These are phyloP conservation scores for Pseudogymnoascus destructans DNA, from an alignment of 2,329 filamentous ascomycete species.

Conservation along the genomic window DNA sequence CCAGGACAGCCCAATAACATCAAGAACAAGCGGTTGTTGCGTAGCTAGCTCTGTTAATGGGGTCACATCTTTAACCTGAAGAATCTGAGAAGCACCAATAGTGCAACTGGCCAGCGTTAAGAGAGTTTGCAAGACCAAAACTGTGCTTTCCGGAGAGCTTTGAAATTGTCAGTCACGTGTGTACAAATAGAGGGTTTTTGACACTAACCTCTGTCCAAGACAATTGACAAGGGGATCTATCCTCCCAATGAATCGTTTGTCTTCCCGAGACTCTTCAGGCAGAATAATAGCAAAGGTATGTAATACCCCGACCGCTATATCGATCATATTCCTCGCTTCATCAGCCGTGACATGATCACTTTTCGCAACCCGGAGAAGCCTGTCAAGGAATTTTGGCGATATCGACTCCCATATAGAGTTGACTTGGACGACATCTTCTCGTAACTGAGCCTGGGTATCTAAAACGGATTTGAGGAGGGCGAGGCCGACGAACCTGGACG, in stretches of 20 bases:
- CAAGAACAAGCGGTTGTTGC: constrained; percentile 38
- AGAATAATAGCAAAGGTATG: constrained; percentile 48
- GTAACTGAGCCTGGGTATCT: constrained; percentile 43
- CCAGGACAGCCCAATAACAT: constrained; percentile 45
- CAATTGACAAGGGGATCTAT: constrained; percentile 41
- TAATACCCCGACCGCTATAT: constrained; percentile 48
- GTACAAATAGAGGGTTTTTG: background rate
- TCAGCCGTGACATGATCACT: constrained; percentile 25
- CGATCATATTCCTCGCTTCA: constrained; percentile 46
- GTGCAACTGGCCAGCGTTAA: constrained; percentile 40
- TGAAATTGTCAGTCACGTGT: constrained; percentile 12
- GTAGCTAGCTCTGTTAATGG: constrained; percentile 45
- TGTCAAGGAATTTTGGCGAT: constrained; percentile 49
- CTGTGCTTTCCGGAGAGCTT: constrained; percentile 40
- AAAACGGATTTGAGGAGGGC: constrained; percentile 53
- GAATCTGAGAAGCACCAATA: constrained; percentile 37
- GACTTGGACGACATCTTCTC: constrained; percentile 34
- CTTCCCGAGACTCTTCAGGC: constrained; percentile 33
- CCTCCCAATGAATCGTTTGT: constrained; percentile 37
- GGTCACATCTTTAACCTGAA: constrained; percentile 37
- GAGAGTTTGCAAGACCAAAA: constrained; percentile 43
- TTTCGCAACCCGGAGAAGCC: constrained; percentile 44
- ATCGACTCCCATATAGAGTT: constrained; percentile 45
- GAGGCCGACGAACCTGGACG: constrained; percentile 53
- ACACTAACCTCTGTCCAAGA: constrained; percentile 39